A percentile compares a stretch with the other conserved stretches of the same genome.
Evolutionary conservation across 1,139 yeast genomes (phyloP).

Genomic region (Kazachstania sp.): DNA sequence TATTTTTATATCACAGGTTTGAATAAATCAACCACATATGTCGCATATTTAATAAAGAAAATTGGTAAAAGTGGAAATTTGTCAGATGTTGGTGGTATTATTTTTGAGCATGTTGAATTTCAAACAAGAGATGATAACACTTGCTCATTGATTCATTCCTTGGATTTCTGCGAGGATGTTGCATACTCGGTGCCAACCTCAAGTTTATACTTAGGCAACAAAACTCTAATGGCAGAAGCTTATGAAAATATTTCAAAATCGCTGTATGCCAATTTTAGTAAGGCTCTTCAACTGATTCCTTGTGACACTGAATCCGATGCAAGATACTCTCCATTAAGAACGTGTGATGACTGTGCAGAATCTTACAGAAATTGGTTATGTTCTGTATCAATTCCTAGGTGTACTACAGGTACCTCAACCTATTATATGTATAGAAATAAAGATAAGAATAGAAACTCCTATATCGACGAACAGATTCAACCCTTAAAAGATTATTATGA

Average conservation of each 20-base stretch:
- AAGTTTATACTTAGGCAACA: conserved; percentile 15
- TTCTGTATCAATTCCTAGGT: conserved; percentile 82
- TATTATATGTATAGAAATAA: conserved; percentile 44
- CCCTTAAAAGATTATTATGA: conserved; percentile 67
- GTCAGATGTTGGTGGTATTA: conserved; percentile 51
- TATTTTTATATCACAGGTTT: conserved; percentile 59
- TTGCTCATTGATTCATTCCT: conserved; percentile 66
- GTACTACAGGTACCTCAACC: conserved; percentile 44
- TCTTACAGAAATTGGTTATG: conserved; percentile 87
- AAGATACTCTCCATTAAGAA: conserved; percentile 60
- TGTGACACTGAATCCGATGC: conserved; percentile 71
- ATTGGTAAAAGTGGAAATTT: conserved; percentile 33
- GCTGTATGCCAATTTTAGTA: conserved; percentile 57
- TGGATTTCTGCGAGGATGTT: conserved; percentile 70
- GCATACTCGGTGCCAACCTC: conserved; percentile 83
- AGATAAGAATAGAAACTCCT: conserved; percentile 53
- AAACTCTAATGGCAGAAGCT: conserved; percentile 31
- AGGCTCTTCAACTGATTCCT: conserved; percentile 66
- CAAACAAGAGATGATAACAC: conserved; percentile 48
- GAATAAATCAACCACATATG: conserved; percentile 52
- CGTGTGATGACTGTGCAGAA: conserved; percentile 63
- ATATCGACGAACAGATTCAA: conserved; percentile 45
- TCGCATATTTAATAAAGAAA: conserved; percentile 52
- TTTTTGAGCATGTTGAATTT: conserved; percentile 53
- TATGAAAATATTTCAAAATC: conserved; percentile 59